phyloP scores from a whole-genome alignment of 75 land plant genomes.

The Adiantum capillusveneris region DNA sequence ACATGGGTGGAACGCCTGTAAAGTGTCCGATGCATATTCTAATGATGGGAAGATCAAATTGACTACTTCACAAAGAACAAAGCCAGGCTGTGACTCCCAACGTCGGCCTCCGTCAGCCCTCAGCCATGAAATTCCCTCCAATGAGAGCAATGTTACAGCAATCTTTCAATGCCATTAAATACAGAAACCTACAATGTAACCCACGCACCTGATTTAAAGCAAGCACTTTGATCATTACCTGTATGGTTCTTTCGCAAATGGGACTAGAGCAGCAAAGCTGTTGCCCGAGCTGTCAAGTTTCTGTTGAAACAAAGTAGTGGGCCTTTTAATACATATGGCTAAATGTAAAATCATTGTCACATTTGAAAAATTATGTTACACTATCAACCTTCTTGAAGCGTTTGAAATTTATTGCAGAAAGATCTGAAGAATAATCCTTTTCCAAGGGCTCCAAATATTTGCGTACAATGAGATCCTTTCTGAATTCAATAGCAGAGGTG shows the following conservation, averaged over 20 bases:
- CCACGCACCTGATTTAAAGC: no score
- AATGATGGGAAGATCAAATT: no score
- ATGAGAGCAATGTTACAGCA: no score
- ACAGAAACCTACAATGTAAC: no score
- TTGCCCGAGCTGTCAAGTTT: constrained; percentile 60
- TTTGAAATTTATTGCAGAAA: constrained; percentile 49
- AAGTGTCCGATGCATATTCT: not conserved
- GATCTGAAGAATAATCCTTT: not conserved
- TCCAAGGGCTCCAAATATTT: constrained; percentile 8
- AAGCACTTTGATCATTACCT: constrained; percentile 48
- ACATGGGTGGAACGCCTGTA: not conserved
- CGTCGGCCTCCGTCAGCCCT: no score
- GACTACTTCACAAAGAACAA: no score
- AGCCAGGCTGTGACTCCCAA: no score
- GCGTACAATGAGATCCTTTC: constrained; percentile 54
- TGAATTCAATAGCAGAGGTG: constrained; percentile 49
- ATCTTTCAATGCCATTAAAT: no score
- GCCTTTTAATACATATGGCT: not conserved
- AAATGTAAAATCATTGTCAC: not conserved
- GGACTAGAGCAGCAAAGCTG: constrained; percentile 66
- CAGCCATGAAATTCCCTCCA: no score
- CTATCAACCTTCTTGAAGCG: constrained; percentile 66
- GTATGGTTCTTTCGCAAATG: constrained; percentile 83
- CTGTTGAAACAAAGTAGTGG: constrained; percentile 19
- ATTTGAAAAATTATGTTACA: not conserved